Evolutionary conservation across 768 basidiomycete species (phyloP), one percentile per base, ranked within the genome.

Genomic region (Phanerochaete carnosa): DNA sequence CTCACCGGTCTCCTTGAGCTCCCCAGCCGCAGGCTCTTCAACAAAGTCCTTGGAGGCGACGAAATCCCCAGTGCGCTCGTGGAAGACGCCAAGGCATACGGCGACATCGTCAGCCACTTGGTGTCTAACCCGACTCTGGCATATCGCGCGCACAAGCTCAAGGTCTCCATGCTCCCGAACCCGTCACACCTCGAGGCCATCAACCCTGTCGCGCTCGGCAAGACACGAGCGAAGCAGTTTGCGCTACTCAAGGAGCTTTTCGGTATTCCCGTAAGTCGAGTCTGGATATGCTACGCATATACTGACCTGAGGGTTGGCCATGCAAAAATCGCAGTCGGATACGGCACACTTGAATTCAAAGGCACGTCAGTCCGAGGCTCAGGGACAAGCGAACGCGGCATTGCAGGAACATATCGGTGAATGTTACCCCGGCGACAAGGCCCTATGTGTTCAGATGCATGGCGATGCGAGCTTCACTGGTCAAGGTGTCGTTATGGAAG

Each of bases 401-500:
- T 33, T 58, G 25, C 29, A 35, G 11, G 55, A 55, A 37, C 28
- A 62, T 12, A 66, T 70, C 8, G 74, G 72, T 11, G 74, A 74
- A 19, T 81, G 79, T 54, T 63, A 67, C 62, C 73, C 83, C 0
- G 81, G 91, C 1, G 86, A 88, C 70, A 83, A 80, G 66, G 95
- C 88, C 2, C 88, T 96, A 84, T 94, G 89, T 63, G 88, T 96
- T 0, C 92, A 95, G 67, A 73, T 97, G 50, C 95, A 96, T 64
- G 95, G 95, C 2, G 95, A 97, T 71, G 94, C 92, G 1, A 92
- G 90, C 60, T 95, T 96, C 69, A 83, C 89, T 0, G 95, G 94
- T 0, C 95, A 96, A 70, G 94, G 95, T 1, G 80, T 96, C 4
- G 84, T 95, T 19, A 95, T 94, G 87, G 95, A 96, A 72, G 80